Percentiles rank a stretch among this genome's conserved stretches.
Evolutionary conservation across 495 filamentous ascomycete genomes (phyloP).

Genomic region (Bacidia gigantensis): DNA sequence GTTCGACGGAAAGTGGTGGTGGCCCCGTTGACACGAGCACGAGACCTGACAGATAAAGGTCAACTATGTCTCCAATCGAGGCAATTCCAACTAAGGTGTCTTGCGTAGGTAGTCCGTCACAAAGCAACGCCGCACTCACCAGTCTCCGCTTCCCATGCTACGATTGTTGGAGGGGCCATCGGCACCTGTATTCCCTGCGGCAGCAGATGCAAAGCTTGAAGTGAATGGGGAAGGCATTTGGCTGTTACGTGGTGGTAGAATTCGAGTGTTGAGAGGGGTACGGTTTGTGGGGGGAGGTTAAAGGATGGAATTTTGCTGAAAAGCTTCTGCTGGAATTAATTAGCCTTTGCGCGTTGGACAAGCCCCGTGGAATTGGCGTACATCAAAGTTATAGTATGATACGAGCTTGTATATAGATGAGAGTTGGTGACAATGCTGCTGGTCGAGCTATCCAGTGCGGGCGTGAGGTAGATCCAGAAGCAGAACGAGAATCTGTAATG

Average conservation of each 20-base stretch:
- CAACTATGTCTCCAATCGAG: no score
- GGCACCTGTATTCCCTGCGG: constrained; percentile 54
- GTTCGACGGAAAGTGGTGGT: constrained; percentile 78
- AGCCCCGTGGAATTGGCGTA: no score
- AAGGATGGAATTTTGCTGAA: neutral
- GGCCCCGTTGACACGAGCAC: constrained; percentile 58
- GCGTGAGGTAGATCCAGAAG: neutral
- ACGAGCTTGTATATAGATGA: neutral
- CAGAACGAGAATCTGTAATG: neutral
- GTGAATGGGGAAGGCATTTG: constrained; percentile 63
- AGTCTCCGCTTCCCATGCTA: constrained; percentile 33
- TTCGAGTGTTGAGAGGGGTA: neutral
- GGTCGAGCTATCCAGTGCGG: neutral
- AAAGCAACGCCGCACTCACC: constrained; percentile 29
- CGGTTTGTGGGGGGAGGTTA: neutral
- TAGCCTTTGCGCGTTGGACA: neutral
- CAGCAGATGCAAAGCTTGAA: constrained; percentile 73
- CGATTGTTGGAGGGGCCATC: constrained; percentile 35
- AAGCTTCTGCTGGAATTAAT: neutral
- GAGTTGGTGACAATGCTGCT: neutral
- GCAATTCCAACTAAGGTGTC: no score
- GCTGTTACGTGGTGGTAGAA: neutral
- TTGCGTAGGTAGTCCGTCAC: neutral
- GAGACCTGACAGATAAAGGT: constrained; percentile 33
- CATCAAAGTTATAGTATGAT: no score